Evolutionary conservation across 2,329 filamentous ascomycete species (phyloP), one percentile per base, ranked within the genome.

Genomic region (Cladosporium sp.): DNA sequence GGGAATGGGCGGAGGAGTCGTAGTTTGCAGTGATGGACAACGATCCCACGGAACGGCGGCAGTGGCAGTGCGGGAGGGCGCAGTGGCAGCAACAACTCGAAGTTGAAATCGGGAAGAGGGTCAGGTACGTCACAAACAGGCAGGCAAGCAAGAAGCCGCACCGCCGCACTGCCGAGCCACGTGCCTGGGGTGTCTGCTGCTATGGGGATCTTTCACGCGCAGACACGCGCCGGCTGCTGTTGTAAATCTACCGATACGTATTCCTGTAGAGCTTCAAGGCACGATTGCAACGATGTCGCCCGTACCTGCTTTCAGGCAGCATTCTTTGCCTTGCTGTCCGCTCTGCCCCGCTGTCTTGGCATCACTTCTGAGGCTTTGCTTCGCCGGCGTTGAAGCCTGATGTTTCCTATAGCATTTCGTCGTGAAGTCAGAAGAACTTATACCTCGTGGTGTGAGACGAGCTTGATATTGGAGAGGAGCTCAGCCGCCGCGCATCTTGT

Each of bases 111-210:
- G 40, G 19, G 13, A 28, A 10, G 19, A 42, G 16, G 16, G 19
- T 42, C 40, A 14, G 35, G 35, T 43, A 50, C 48, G 40, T 50
- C 48, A 50, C 48, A 43, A 37, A 37, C 31, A 43, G 16, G 9
- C 6, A 31, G 42, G 32, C 6, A 31, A n/a, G 28, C 19, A 34
- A 19, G 46, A 22, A 41, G 46, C 46, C 45, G 43, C 43, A 32
- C 8, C 46, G 46, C 38, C 31, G 46, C 46, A 43, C 22, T 49
- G 46, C 46, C 46, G 48, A 49, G 46, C 42, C 40, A 43, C 42
- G 42, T 43, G 42, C 19, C 16, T 37, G 34, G 34, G 22, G 5
- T 28, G 22, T 28, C 22, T 28, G 22, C 22, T 28, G 22, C 22
- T 5, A 28, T 28, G 22, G 22, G 22, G 7, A 28, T 7, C 22